Base-by-base conservation (phyloP, 2,329 filamentous ascomycete species). In the Colletotrichum agaves region DNA sequence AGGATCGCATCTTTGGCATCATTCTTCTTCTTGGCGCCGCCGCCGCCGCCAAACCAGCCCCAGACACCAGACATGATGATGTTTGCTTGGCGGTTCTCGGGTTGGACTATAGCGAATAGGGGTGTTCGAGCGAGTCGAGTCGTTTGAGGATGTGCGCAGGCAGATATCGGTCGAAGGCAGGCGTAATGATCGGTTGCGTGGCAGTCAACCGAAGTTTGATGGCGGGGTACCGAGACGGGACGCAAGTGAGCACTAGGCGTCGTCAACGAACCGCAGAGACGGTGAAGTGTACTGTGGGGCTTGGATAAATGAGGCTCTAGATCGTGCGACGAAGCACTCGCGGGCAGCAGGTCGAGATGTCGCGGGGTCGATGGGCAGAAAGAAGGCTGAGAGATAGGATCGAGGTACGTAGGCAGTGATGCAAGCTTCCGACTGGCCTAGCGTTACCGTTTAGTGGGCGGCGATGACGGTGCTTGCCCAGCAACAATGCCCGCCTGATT, bases 1-100 rank as follows among this genome's bases (percentile, higher is more conserved):
- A 99, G 85, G 75, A 99, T 99, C 73, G 96, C 96, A 84, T 97
- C 96, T 87, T 99, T 99, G 65, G 96, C 93, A 23, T 69, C 60
- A 15, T 71, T 70, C 84, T 97, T 97, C 83, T 91, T 90, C 86
- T 93, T 93, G 83, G 94, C 90, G 74, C 90, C 90, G 75, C 88
- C 88, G 72, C 88, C 88, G 76, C 93, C 93, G 81, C 95, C 94
- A 79, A 98, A 97, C 93, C 94, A 98, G 83, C 91, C 89, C 91
- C 92, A 93, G 82, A 92, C 88, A 71, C 84, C 84, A 71, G 84
- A 90, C 88, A 90, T 90, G 71, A 74, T 84, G 75, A 46, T 49
- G 1, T 21, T 41, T 58, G 70, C 60, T 71, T 57, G 58, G 61
- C 21, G 56, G 61, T 59, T 50, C 44, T 61, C 49, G 10, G 27